Conservation (phyloP, 2,329 filamentous ascomycete genomes). For the Phialemoniopsis sp. region DNA sequence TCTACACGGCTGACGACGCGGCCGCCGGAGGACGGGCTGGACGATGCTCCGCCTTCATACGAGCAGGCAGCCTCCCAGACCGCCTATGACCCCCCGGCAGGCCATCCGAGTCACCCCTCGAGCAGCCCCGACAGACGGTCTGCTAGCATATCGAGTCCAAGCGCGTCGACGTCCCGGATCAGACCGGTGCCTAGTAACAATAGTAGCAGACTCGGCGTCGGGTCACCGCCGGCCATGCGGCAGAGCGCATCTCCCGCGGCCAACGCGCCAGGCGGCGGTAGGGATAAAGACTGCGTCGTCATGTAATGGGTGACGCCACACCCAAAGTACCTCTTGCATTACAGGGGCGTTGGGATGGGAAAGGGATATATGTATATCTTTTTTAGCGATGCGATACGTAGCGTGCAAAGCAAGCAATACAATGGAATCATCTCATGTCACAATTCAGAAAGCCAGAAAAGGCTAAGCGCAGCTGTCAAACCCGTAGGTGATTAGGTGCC, state of each 20-base stretch:
- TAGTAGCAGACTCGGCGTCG: constrained; percentile 17
- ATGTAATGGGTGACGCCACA: constrained; percentile 34
- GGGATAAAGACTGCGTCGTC: constrained; percentile 36
- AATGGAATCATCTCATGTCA: too few species aligned
- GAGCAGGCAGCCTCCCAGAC: constrained; percentile 50
- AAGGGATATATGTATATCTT: too few species aligned
- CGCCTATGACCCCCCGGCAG: constrained; percentile 47
- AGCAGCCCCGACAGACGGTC: constrained; percentile 25
- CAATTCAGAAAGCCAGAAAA: too few species aligned
- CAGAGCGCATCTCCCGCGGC: constrained; percentile 4
- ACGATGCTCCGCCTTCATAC: constrained; percentile 54
- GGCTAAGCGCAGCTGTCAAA: too few species aligned
- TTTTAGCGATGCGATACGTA: too few species aligned
- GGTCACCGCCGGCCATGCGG: constrained; percentile 15
- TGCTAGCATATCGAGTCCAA: constrained; percentile 11
- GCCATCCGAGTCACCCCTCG: constrained; percentile 43
- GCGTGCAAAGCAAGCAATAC: too few species aligned
- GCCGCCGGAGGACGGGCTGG: constrained; percentile 33
- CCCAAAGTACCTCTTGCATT: too few species aligned
- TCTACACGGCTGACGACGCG: constrained; percentile 27
- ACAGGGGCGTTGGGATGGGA: too few species aligned
- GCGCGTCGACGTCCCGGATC: constrained; percentile 12
- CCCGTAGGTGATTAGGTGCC: too few species aligned
- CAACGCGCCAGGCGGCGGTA: constrained; percentile 5
- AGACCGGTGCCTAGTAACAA: constrained; percentile 5